phyloP scores from a whole-genome alignment of 2,329 filamentous ascomycete species.

The Ustulina deusta region DNA sequence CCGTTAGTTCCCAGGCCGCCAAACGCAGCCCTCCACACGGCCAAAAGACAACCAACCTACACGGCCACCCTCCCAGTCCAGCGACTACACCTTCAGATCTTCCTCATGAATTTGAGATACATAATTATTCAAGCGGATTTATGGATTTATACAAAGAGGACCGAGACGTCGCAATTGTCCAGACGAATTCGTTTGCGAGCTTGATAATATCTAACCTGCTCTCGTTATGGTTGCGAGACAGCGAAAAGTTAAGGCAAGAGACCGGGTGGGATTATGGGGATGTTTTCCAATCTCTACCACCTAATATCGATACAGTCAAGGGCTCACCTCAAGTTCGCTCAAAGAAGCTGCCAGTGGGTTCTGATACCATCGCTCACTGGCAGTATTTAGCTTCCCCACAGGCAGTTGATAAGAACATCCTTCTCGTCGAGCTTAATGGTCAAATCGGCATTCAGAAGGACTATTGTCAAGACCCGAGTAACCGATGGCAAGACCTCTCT shows the following conservation, averaged over 20 bases:
- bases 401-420: slow-evolving; percentile 67
- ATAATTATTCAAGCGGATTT: slow-evolving; percentile 81
- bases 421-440: slow-evolving; percentile 79
- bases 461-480: slow-evolving; percentile 74
- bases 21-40: slow-evolving; percentile 74
- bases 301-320: slow-evolving; percentile 58
- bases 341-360: slow-evolving; percentile 58
- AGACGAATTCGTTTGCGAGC: slow-evolving; percentile 82
- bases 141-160: slow-evolving; percentile 76
- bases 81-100: slow-evolving; percentile 79
- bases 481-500: slow-evolving; percentile 75
- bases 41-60: slow-evolving; percentile 70
- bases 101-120: slow-evolving; percentile 71
- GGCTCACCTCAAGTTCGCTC: slow-evolving; percentile 63
- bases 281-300: slow-evolving; percentile 71
- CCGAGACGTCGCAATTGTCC: slow-evolving; percentile 67
- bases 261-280: slow-evolving; percentile 74
- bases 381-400: slow-evolving; percentile 69
- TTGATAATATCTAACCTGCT: slow-evolving; percentile 80
- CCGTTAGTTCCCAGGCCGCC: slow-evolving; percentile 75
- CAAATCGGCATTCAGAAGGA: slow-evolving; percentile 79
- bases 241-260: slow-evolving; percentile 74
- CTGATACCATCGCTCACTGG: slow-evolving; percentile 75
- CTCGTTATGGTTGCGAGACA: slow-evolving; percentile 82
- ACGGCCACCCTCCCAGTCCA: slow-evolving; percentile 75